Evolutionary conservation across 2,329 filamentous ascomycete genomes (phyloP).

Genomic region (Ophiocordyceps camponoti-leonardi): DNA sequence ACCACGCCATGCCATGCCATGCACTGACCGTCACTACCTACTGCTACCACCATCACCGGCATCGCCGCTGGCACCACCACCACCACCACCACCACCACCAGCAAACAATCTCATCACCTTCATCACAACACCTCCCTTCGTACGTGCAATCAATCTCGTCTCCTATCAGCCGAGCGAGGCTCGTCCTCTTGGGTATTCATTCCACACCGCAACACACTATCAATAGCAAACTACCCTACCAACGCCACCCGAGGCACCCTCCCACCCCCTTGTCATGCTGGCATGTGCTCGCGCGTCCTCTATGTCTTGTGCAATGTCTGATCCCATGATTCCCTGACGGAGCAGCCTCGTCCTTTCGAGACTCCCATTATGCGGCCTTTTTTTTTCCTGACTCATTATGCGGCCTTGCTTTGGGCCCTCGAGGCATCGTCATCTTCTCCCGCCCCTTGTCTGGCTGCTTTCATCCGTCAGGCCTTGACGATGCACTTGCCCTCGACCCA

Average conservation of each 20-base stretch:
- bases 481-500: slow-evolving; percentile 32
- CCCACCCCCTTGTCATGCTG: background rate
- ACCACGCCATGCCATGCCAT: too few species aligned
- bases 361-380: background rate
- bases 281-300: background rate
- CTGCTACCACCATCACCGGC: too few species aligned
- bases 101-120: background rate
- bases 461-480: slow-evolving; percentile 8
- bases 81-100: background rate
- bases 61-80: too few species aligned
- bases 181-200: background rate
- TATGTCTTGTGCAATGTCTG: background rate
- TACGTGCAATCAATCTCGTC: background rate
- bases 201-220: background rate
- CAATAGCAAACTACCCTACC: background rate
- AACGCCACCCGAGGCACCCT: background rate
- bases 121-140: too few species aligned
- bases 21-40: too few species aligned
- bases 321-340: background rate
- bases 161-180: background rate
- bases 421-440: background rate
- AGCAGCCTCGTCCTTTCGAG: too few species aligned
- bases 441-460: too few species aligned
- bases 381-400: too few species aligned
- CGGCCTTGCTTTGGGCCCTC: background rate